Base-by-base conservation (phyloP, 2,329 filamentous ascomycete genomes). In the Ilyonectria robusta region DNA sequence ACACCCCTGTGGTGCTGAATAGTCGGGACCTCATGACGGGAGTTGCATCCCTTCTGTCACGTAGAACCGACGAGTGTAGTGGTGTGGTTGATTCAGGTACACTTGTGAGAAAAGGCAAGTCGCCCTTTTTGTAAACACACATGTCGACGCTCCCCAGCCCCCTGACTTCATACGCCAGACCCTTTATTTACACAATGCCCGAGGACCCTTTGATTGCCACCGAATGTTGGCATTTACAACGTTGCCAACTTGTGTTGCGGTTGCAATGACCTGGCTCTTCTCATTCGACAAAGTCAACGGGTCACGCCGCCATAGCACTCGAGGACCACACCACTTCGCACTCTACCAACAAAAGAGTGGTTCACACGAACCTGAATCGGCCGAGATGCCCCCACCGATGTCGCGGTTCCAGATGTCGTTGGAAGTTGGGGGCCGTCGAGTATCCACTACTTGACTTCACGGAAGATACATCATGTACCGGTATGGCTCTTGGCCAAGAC, bases 371-470 rank as follows among this genome's bases (percentile, higher is more conserved):
- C 60, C 55, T 57, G 29, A 63, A 53, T 47, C 48, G 54, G 35
- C 63, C 54, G 67, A 59, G 54, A 54, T 26, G 53, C 40, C 51
- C 65, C 56, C 55, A 65, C 62, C 19, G 29, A 42, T 47, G 26
- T 50, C 57, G 58, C 35, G 31, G 48, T 23, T 54, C 17, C 51
- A 54, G 57, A 57, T 50, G 62, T 55, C 60, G 63, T 51, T 51
- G 58, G 47, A 65, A 62, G 58, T 64, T 65, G 63, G 63, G 55
- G 72, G 69, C 75, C 65, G 59, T 47, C 51, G 60, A 59, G 53
- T 68, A 59, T 59, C 65, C 68, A 71, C 68, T 48, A 10, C 17
- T 29, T 29, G 63, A 66, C 54, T 75, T 72, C 65, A 66, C 62
- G 62, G 56, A 48, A 67, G 66, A 59, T 62, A 60, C 59, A 60